These are phyloP conservation scores for Penicillium arizonense DNA, from an alignment of 495 filamentous ascomycete genomes.

Conservation along the genomic window DNA sequence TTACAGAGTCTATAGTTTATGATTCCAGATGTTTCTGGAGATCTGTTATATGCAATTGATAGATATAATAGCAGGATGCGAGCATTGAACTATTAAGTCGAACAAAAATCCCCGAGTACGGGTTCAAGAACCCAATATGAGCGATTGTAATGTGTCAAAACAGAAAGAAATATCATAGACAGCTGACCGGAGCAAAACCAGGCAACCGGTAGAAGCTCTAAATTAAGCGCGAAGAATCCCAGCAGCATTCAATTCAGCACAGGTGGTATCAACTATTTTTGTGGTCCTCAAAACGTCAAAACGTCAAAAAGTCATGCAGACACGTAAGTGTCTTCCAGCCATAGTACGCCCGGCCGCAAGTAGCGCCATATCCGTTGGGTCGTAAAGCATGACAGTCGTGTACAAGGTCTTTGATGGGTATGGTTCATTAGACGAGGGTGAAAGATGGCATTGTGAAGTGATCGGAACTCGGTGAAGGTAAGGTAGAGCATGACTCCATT, in stretches of 20 bases:
- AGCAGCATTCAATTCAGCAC: neutral
- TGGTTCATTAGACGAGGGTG: conserved; percentile 18
- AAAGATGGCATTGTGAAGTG: conserved; percentile 28
- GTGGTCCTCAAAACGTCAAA: neutral
- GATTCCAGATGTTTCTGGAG: neutral
- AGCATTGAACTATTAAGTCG: too few species aligned
- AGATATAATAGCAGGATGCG: too few species aligned
- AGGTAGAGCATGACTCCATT: conserved; percentile 18
- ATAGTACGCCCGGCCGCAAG: conserved; percentile 4
- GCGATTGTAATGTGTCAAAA: too few species aligned
- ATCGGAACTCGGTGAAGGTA: conserved; percentile 28
- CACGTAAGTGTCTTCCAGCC: neutral
- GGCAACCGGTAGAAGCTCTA: neutral
- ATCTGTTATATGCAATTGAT: too few species aligned
- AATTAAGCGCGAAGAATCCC: neutral
- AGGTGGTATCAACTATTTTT: conserved; percentile 9
- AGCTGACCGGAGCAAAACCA: neutral
- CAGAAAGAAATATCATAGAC: too few species aligned
- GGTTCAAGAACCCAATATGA: too few species aligned
- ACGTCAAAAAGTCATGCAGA: neutral
- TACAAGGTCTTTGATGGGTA: neutral
- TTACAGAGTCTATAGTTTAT: neutral
- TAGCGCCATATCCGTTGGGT: conserved; percentile 5
- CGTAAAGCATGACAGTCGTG: conserved; percentile 12
- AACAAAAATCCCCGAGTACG: too few species aligned